Evolutionary conservation across 176 grass and related monocot genomes (phyloP), one percentile per base, ranked within the genome.

Genomic region (Stipa capillata): DNA sequence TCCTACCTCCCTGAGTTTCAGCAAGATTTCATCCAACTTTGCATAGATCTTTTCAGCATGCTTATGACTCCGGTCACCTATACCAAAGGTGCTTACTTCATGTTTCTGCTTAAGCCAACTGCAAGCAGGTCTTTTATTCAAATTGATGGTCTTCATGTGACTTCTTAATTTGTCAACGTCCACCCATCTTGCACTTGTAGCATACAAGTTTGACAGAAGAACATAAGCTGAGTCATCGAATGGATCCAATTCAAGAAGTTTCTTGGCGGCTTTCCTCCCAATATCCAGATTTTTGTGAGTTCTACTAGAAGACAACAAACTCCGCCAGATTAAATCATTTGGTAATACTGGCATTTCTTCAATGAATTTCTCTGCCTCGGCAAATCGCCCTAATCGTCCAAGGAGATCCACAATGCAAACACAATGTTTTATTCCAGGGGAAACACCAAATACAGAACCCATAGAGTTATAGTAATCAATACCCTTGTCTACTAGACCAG

Each of bases 51-150:
- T 63, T 48, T 87, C 87, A 10, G 85, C 47, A 5, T 72, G 62
- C 7, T 37, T 69, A 77, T 97, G 94, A 57, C 80, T 80, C 85
- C 65, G 85, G 47, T 93, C 93, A 79, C 90, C 93, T 20, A 91
- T 91, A 53, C 88, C 80, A 58, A 97, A 97, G 25, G 83, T 82
- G 51, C 84, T 97, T 15, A 97, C 89, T 56, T 91, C 90, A 87
- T 91, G 83, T 74, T 93, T 93, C 18, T 85, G 48, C 78, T 93
- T 97, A 85, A 97, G 87, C 94, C 94, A 97, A 79, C 90, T 97
- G 71, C 85, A 97, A 37, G 94, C 94, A 56, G 83, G 91, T 51
- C 75, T 89, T 81, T 97, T 97, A 54, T 91, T 93, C 43, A 93
- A 70, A 77, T 93, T 97, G 20, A 97, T 93, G n/a, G n/a, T 79